Conservation (phyloP, 441 rosid species). For the Gossypium lobatum region DNA sequence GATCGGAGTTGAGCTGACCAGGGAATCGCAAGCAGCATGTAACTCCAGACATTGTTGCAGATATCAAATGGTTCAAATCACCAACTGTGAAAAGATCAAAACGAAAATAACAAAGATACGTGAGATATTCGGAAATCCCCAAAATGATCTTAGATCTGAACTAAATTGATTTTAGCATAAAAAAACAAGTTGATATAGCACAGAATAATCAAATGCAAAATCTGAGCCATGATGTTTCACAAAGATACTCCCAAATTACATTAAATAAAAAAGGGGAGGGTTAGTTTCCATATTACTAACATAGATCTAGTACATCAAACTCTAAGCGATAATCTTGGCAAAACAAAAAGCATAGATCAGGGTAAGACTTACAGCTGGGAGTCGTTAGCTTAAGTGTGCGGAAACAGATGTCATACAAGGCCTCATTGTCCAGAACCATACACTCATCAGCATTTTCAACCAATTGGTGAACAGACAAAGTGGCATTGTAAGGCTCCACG, state of each 20-base stretch:
- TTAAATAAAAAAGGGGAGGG: no score
- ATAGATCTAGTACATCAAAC: not conserved
- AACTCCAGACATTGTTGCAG: constrained; percentile 67
- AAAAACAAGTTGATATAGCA: not conserved
- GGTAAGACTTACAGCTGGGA: constrained; percentile 51
- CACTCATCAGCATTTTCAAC: constrained; percentile 62
- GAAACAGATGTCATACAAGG: constrained; percentile 57
- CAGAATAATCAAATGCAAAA: not conserved
- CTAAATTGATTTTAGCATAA: no score
- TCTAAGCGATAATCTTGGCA: not conserved
- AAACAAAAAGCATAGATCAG: not conserved
- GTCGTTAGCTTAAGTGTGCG: constrained; percentile 63
- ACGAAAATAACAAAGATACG: not conserved
- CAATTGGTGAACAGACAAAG: constrained; percentile 58
- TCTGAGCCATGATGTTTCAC: not conserved
- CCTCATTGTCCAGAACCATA: constrained; percentile 62
- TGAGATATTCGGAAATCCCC: not conserved
- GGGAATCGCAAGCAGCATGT: constrained; percentile 67
- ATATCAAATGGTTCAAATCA: constrained; percentile 61
- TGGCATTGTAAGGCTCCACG: constrained; percentile 62
- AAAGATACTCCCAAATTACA: no score
- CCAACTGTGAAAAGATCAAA: constrained; percentile 37
- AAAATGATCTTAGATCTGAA: not conserved
- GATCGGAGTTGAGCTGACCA: constrained; percentile 65
- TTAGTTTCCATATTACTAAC: no score